Evolutionary conservation across 2,329 filamentous ascomycete genomes (phyloP), one percentile per base, ranked within the genome.

Genomic region (Phoma sp.): DNA sequence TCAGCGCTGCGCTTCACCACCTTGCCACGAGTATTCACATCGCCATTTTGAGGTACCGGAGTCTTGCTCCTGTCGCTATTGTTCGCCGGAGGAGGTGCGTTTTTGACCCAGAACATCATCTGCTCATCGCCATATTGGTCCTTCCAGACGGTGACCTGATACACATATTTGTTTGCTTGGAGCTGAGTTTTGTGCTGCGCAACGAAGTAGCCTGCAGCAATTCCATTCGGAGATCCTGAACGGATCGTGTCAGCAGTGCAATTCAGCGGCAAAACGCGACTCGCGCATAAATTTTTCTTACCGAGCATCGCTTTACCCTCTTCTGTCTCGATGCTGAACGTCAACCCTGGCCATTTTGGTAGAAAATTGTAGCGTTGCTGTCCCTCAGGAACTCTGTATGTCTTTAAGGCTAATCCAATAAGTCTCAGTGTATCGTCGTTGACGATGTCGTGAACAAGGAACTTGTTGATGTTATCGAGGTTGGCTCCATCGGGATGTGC

Each of bases 161-260:
- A 38, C 15, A 58, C 29, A 25, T 51, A 52, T 39, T 60, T 60
- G 10, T 55, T 50, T 2, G 46, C 51, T 10, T 46, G 36, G 8
- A 62, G 44, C 19, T 64, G 43, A 10, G 27, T 22, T 27, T 58
- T 58, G 22, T 60, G 61, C 27, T 64, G 57, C 6, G 45, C 52
- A 6, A 62, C 19, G 10, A 59, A 58, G 46, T 55, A 57, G 6
- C 46, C 50, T 12, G 43, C 38, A 2, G 49, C 53, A 9, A 43
- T 15, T 1, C 49, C 53, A 35, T 55, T 49, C 1, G 44, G 44
- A 2, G 39, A 46, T 17, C 51, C 33, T 53, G 21, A 2, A 6
- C 8, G 0, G 19, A 17, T 17, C 8, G 32, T 35, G n/a, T 35
- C n/a, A 35, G 32, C n/a, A n/a, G 15, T 12, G 32, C 15, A 15